Evolutionary conservation across 1,284 basidiomycete species (phyloP).

Genomic region (Trichosporon asahii): DNA sequence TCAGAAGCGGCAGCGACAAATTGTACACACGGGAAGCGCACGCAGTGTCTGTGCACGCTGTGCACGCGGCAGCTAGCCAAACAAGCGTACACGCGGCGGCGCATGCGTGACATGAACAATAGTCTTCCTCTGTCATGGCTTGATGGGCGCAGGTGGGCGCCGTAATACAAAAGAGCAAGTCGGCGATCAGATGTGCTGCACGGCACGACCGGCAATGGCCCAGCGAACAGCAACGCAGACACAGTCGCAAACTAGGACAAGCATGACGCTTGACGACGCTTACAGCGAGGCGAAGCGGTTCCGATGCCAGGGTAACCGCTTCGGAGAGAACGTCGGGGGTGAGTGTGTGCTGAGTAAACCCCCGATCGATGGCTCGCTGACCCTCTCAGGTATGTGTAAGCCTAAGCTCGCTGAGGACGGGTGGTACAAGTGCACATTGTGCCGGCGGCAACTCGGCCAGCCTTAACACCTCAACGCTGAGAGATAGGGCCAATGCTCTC

Average conservation of each 20-base stretch:
- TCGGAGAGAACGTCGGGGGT: constrained; percentile 14
- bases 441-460: neutral
- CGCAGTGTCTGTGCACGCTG: neutral
- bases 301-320: constrained; percentile 10
- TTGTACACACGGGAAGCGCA: neutral
- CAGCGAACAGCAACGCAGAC: neutral
- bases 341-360: neutral
- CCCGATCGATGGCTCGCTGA: neutral
- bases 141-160: neutral
- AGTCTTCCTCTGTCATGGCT: neutral
- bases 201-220: neutral
- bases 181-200: neutral
- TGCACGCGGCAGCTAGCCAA: neutral
- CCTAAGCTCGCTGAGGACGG: constrained; percentile 9
- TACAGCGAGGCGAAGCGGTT: constrained; percentile 1
- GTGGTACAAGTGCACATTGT: constrained; percentile 9
- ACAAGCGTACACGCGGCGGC: neutral
- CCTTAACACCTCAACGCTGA: neutral
- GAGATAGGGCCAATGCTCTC: neutral
- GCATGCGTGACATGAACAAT: neutral
- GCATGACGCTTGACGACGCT: neutral
- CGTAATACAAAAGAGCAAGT: neutral
- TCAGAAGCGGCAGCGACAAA: neutral
- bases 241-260: neutral
- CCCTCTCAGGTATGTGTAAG: constrained; percentile 13